These are phyloP conservation scores for Zygosaccharomyces sapae DNA, from an alignment of 1,139 yeast genomes.

Conservation along the genomic window DNA sequence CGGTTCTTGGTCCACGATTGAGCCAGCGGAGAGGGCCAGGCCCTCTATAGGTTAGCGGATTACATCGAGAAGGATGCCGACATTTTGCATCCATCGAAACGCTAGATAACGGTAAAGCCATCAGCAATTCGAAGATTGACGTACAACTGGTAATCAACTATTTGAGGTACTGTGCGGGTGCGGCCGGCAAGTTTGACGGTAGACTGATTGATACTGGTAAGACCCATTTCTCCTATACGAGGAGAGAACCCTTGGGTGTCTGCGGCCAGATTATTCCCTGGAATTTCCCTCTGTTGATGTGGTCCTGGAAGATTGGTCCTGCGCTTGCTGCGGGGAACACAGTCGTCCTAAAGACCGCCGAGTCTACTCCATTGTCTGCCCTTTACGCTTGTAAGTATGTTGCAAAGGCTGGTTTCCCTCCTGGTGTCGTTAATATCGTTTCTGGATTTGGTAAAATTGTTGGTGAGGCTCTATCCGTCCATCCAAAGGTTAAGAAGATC, in stretches of 20 bases:
- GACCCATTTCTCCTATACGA: conserved; percentile 47
- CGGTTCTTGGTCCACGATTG: conserved; percentile 39
- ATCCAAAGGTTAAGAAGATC: conserved; percentile 50
- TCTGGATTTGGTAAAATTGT: conserved; percentile 58
- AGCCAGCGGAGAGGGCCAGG: conserved; percentile 47
- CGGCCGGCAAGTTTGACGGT: conserved; percentile 68
- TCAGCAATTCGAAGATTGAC: conserved; percentile 48
- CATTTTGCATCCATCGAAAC: conserved; percentile 58
- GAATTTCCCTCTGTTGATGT: conserved; percentile 62
- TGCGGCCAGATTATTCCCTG: conserved; percentile 65
- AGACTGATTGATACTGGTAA: conserved; percentile 53
- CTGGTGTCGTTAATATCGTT: conserved; percentile 55
- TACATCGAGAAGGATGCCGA: conserved; percentile 53
- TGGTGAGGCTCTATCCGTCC: conserved; percentile 53
- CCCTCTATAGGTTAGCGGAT: conserved; percentile 55
- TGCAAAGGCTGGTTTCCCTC: conserved; percentile 53
- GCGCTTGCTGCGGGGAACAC: conserved; percentile 61
- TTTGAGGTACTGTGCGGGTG: conserved; percentile 64
- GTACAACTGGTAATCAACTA: conserved; percentile 53
- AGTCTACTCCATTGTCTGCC: conserved; percentile 59
- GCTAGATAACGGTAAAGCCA: conserved; percentile 72
- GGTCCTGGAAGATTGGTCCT: conserved; percentile 61
- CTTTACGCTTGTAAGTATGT: conserved; percentile 48
- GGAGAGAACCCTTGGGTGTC: conserved; percentile 55
- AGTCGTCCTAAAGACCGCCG: conserved; percentile 56